A percentile compares a stretch with the other conserved stretches of the same genome.
Conservation (phyloP, 2,329 filamentous ascomycete species). For the Paraphoma sp. region DNA sequence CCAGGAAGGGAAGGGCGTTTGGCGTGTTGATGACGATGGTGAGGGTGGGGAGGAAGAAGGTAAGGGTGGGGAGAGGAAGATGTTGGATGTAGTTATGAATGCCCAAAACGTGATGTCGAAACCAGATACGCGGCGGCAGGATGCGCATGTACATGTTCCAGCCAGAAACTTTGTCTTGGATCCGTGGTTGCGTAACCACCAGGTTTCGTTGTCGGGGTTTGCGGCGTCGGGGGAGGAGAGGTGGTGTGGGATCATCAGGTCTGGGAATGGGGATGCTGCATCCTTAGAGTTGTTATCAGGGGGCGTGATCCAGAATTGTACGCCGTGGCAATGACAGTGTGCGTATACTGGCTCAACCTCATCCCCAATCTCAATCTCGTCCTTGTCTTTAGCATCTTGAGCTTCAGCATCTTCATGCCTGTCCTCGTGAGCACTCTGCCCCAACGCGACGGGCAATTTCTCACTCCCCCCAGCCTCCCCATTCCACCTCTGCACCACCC, state of each 20-base stretch:
- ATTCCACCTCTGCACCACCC: conserved; percentile 17
- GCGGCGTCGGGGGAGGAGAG: conserved; percentile 1
- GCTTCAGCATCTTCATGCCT: background rate
- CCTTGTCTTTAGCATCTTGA: background rate
- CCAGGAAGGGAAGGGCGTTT: background rate
- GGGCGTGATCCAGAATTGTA: conserved; percentile 50
- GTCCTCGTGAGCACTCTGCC: no score
- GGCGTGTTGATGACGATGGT: no score
- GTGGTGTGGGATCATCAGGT: conserved; percentile 37
- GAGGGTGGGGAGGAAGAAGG: no score
- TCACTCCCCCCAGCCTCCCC: conserved; percentile 24
- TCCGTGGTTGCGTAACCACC: conserved; percentile 35
- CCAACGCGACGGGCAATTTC: no score
- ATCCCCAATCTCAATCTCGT: background rate
- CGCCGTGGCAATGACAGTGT: conserved; percentile 56
- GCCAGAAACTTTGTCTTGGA: conserved; percentile 47
- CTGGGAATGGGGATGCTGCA: conserved; percentile 51
- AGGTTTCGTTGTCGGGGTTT: conserved; percentile 23
- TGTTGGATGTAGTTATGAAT: conserved; percentile 49
- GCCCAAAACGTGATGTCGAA: conserved; percentile 58
- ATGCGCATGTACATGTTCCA: conserved; percentile 55
- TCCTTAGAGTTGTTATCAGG: conserved; percentile 32
- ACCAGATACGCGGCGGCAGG: conserved; percentile 53
- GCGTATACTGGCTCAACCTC: conserved; percentile 37
- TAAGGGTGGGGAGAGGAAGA: conserved; percentile 28